Percentiles rank a stretch among this genome's conserved stretches.
phyloP scores from a whole-genome alignment of 2,329 filamentous ascomycete genomes.

The Apiospora aurea region DNA sequence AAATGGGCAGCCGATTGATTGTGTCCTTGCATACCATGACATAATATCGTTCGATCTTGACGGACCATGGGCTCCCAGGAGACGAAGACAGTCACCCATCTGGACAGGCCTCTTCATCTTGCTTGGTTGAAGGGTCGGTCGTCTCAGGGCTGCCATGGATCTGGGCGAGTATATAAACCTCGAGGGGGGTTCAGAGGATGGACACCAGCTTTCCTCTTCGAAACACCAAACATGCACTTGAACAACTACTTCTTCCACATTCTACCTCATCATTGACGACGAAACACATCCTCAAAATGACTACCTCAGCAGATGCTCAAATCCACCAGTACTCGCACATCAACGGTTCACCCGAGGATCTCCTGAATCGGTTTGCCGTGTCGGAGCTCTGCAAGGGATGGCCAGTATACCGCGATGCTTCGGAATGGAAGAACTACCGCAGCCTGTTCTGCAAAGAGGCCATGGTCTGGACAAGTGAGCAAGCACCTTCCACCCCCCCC shows the following conservation, averaged over 20 bases:
- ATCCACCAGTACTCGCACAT: constrained; percentile 49
- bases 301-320: constrained; percentile 42
- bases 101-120: background rate
- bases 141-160: background rate
- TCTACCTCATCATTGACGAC: background rate
- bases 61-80: background rate
- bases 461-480: constrained; percentile 57
- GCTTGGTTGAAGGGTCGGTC: background rate
- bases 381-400: constrained; percentile 61
- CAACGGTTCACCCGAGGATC: constrained; percentile 50
- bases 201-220: background rate
- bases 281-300: constrained; percentile 34
- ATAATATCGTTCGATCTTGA: constrained; percentile 11
- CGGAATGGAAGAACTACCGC: constrained; percentile 61
- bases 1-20: background rate
- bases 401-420: constrained; percentile 60
- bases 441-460: constrained; percentile 55
- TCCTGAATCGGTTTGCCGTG: constrained; percentile 54
- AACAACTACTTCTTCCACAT: background rate
- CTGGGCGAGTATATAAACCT: constrained; percentile 2
- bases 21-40: background rate
- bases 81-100: background rate
- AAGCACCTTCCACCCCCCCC: background rate
- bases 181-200: background rate
- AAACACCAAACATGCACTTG: background rate